Base-by-base conservation (phyloP, 164 flowering plant genomes). In the Buxus sempervirens region DNA sequence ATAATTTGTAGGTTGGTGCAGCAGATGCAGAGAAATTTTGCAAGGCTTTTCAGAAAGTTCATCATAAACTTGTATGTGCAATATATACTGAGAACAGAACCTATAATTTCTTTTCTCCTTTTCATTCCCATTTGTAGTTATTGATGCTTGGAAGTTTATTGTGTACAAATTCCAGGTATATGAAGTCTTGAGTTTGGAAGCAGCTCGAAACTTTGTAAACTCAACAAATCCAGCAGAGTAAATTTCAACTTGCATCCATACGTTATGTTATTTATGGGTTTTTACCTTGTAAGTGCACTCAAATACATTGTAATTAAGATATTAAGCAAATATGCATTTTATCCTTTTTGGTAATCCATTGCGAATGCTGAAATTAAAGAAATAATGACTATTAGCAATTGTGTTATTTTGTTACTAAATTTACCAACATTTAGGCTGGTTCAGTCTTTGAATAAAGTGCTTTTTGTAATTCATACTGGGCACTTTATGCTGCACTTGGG, bases 21-120 rank as follows among this genome's bases (percentile, higher is more conserved):
- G 79, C 63, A 56, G 82, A 79, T 66, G 85, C 89, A 8, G 84
- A 80, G 64, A 72, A 56, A 60, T 85, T 85, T 54, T 80, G 84
- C 80, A 70, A 77, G 70, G 80, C 81, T 51, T 85, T 85, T 53
- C 79, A 81, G 63, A 72, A 28, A 28, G 70, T 79, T 64, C 81
- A 83, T 64, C 72, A 75, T 62, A 82, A 79, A 75, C 78, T 84
- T 54, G 89, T 85, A 80, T 25, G 82, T 45, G n/a, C 16, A 56
- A 26, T 38, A 55, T 36, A 21, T 26, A 58, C 24, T 48, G 5
- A 36, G 1, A 15, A 24, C 20, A 1, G 22, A n/a, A 51, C 9
- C 25, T 22, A 22, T 42, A 5, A 15, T 0, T 22, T 10, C 13
- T n/a, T n/a, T n/a, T 23, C 24, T 21, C 19, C 48, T 65, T 5